Evolutionary conservation across 768 basidiomycete genomes (phyloP).

Genomic region (Filobasidium floriforme): DNA sequence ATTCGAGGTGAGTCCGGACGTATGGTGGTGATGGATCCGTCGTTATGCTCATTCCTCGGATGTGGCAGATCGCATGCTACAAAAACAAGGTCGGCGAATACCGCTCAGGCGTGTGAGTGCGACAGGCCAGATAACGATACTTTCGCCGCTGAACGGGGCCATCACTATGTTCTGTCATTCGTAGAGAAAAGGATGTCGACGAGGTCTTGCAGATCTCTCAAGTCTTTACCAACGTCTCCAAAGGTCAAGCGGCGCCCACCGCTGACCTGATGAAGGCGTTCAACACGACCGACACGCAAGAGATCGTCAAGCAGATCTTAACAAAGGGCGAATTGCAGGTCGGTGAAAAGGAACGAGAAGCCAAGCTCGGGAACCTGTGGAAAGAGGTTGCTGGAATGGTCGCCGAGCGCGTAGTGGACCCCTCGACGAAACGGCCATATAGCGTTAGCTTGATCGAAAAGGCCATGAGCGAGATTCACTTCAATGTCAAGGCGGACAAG

Average conservation of each 20-base stretch:
- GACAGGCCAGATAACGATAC: neutral
- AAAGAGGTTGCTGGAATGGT: slow-evolving; percentile 89
- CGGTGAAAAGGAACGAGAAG: slow-evolving; percentile 90
- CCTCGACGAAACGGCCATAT: slow-evolving; percentile 77
- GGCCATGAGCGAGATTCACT: slow-evolving; percentile 90
- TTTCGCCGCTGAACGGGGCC: neutral
- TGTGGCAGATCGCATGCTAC: slow-evolving; percentile 80
- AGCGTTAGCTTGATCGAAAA: slow-evolving; percentile 95
- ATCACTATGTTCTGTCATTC: neutral
- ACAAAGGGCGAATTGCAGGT: slow-evolving; percentile 96
- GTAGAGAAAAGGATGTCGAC: slow-evolving; percentile 81
- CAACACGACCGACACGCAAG: slow-evolving; percentile 61
- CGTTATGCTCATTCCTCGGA: neutral
- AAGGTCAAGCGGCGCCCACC: slow-evolving; percentile 83
- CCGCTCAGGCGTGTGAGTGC: slow-evolving; percentile 74
- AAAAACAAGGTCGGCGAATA: slow-evolving; percentile 99
- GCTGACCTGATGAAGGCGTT: slow-evolving; percentile 90
- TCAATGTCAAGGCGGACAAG: slow-evolving; percentile 79
- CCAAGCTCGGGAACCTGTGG: slow-evolving; percentile 72
- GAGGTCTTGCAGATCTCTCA: slow-evolving; percentile 95
- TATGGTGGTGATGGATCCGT: neutral
- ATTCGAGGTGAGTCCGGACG: slow-evolving; percentile 67
- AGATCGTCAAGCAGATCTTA: slow-evolving; percentile 83
- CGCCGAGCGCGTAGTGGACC: slow-evolving; percentile 92
- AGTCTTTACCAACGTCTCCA: slow-evolving; percentile 92